phyloP scores from a whole-genome alignment of 306 rosid genomes.

The Rosa chinensis region DNA sequence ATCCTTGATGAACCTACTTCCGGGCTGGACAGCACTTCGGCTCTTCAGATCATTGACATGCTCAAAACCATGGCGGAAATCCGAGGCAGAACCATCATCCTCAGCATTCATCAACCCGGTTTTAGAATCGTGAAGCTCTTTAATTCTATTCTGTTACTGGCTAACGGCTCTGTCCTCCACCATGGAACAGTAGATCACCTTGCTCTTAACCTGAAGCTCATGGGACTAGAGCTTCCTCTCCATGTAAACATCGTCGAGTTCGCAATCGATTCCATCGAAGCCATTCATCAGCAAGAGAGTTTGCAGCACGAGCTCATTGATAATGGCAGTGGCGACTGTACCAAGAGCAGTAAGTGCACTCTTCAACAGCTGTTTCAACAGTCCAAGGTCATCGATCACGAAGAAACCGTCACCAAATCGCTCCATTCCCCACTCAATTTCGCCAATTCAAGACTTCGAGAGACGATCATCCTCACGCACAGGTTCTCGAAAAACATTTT shows the following conservation, averaged over 20 bases:
- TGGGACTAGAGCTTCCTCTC: conserved; percentile 83
- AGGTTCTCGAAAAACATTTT: conserved; percentile 86
- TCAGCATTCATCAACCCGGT: conserved; percentile 93
- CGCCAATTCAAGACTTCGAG: conserved; percentile 72
- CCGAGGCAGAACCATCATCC: conserved; percentile 64
- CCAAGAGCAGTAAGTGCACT: conserved; percentile 53
- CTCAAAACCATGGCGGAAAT: conserved; percentile 81
- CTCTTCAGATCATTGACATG: conserved; percentile 84
- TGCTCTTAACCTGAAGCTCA: conserved; percentile 50
- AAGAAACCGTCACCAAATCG: conserved; percentile 30
- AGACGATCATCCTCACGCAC: conserved; percentile 78
- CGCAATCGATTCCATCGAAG: conserved; percentile 77
- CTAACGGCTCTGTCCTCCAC: conserved; percentile 73
- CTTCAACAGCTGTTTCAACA: conserved; percentile 88
- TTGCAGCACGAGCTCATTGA: background rate
- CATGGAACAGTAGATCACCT: conserved; percentile 79
- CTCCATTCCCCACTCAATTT: conserved; percentile 42
- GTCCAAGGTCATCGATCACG: conserved; percentile 68
- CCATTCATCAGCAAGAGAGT: conserved; percentile 32
- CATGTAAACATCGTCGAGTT: conserved; percentile 79
- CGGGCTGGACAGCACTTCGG: conserved; percentile 89
- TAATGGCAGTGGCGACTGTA: conserved; percentile 24
- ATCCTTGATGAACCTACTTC: conserved; percentile 96
- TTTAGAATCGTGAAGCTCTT: conserved; percentile 79
- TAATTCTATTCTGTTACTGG: conserved; percentile 63